Conservation (phyloP, 1,284 basidiomycete genomes). For the Cryptococcus sp. region DNA sequence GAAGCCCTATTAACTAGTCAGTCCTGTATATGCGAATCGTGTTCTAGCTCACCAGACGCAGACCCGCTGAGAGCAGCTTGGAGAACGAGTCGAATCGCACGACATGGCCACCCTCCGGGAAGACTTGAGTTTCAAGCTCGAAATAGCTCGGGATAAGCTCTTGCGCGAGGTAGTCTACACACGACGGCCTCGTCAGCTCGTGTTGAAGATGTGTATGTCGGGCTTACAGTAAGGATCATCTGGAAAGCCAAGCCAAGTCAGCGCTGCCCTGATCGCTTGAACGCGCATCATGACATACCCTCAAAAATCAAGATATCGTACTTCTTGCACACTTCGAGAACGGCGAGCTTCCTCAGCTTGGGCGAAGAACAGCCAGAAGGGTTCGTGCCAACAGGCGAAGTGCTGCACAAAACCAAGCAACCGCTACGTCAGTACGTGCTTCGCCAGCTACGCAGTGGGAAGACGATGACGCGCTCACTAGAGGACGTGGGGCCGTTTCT, state of each 20-base stretch:
- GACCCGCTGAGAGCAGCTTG: constrained; percentile 79
- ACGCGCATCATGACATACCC: constrained; percentile 55
- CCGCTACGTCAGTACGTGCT: constrained; percentile 47
- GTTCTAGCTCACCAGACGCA: constrained; percentile 37
- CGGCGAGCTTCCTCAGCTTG: constrained; percentile 70
- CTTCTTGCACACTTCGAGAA: constrained; percentile 72
- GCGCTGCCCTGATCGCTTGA: constrained; percentile 6
- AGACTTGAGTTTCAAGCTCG: constrained; percentile 62
- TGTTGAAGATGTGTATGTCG: constrained; percentile 25
- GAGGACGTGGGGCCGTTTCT: constrained; percentile 74
- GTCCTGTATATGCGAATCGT: neutral
- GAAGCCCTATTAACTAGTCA: constrained; percentile 60
- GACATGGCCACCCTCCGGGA: constrained; percentile 66
- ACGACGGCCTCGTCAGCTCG: constrained; percentile 21
- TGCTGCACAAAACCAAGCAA: constrained; percentile 56
- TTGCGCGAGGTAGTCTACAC: constrained; percentile 63
- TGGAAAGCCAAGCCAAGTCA: constrained; percentile 27
- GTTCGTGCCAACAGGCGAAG: constrained; percentile 66
- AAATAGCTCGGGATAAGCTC: constrained; percentile 69
- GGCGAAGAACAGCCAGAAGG: constrained; percentile 78
- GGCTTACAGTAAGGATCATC: constrained; percentile 71
- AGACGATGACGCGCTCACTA: constrained; percentile 56
- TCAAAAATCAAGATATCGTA: constrained; percentile 83
- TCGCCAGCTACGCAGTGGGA: neutral
- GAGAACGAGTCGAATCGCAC: constrained; percentile 84